Base-by-base conservation (phyloP, 129 eudicot genomes). In the Cynara cardunculus region DNA sequence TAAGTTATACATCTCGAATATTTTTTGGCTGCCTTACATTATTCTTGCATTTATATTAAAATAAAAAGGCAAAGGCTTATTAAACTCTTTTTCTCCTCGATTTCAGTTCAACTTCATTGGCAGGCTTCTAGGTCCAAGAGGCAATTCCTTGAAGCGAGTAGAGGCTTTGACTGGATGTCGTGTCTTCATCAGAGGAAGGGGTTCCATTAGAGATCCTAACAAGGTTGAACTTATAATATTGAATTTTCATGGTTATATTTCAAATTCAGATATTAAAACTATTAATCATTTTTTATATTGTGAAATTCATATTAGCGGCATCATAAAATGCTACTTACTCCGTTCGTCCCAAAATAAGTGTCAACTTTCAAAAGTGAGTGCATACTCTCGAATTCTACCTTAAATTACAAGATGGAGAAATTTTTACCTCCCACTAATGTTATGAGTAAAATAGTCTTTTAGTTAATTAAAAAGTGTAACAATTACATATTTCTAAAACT, bases 81-180 rank as follows among this genome's bases (percentile, higher is more conserved):
- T 69, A 11, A 28, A 25, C 13, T 30, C 11, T 25, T 46, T 26
- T 44, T 81, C 28, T 71, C 27, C 14, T 85, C 59, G 46, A 56
- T 71, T 21, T 59, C 74, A 93, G 94, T 90, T 87, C 91, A 90
- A 89, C 82, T 87, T 93, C 80, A 88, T 93, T 56, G 93, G 96
- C 41, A 81, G 93, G 80, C 88, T 90, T 79, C 74, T 92, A 69
- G 97, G 97, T 77, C 97, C 97, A 10, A 85, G 96, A 72, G 97
- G 97, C 69, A 90, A 90, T 77, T 90, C 97, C 25, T 65, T 92
- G 73, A 92, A 92, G 88, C 90, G 97, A 13, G 89, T 90, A 10
- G 97, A 92, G 87, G 91, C 89, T 77, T 76, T 83, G 2, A 92
- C 97, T 13, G 96, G 93, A 41, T 92, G 97, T 28, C 92, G 97